Evolutionary conservation across 139 green algal species (phyloP), one percentile per base, ranked within the genome.

Genomic region (Coccomyxa sp.): DNA sequence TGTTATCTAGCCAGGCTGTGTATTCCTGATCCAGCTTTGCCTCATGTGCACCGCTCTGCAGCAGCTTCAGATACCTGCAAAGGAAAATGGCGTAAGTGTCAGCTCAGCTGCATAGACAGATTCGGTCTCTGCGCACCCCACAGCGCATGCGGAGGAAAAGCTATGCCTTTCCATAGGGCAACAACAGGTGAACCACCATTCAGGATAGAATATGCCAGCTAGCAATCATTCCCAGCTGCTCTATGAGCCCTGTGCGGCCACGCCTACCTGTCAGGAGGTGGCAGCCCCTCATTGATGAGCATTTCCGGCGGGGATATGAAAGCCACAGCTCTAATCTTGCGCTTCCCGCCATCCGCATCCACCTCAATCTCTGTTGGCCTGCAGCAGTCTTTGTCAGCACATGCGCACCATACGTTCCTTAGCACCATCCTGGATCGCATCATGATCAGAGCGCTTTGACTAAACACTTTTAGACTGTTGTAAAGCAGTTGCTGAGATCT

Each of bases 51-150:
- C 87, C 85, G 22, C 81, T 77, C 64, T 78, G 35, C 29, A 89
- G 79, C 44, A 89, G 81, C 7, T 81, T n/a, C 37, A 88, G 64
- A 55, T 91, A 91, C 37, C 86, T 83, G 78, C 76, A 72, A n/a
- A 40, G 33, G 16, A 58, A 55, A n/a, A n/a, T n/a, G n/a, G n/a
- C n/a, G n/a, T n/a, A n/a, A n/a, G n/a, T n/a, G n/a, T n/a, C n/a
- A n/a, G n/a, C n/a, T n/a, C n/a, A n/a, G n/a, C n/a, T n/a, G n/a
- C n/a, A n/a, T n/a, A n/a, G n/a, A n/a, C n/a, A n/a, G n/a, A n/a
- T n/a, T n/a, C n/a, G n/a, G n/a, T n/a, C n/a, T n/a, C n/a, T n/a
- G n/a, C n/a, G n/a, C n/a, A n/a, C n/a, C n/a, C n/a, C n/a, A n/a
- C n/a, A n/a, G n/a, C n/a, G n/a, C n/a, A n/a, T n/a, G n/a, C n/a